These are phyloP conservation scores for Rhizophagus sp. DNA, from an alignment of 192 early-diverging fungal species.

Conservation along the genomic window DNA sequence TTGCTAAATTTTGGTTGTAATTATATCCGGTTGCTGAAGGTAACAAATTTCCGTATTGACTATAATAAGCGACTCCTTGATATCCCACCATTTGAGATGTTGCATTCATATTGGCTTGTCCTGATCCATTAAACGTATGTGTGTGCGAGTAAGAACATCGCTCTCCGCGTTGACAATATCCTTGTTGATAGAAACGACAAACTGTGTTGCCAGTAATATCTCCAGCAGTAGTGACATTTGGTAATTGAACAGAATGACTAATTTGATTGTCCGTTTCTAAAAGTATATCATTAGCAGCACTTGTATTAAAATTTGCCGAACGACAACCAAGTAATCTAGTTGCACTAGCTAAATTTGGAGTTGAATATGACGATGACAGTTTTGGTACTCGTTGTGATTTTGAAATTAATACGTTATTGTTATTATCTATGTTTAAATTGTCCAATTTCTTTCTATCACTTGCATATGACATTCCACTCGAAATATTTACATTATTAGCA, in stretches of 20 bases:
- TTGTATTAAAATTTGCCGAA: conserved; percentile 18
- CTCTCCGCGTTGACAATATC: conserved; percentile 47
- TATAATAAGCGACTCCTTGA: conserved; percentile 19
- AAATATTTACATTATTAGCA: conserved; percentile 27
- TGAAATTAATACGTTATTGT: conserved; percentile 27
- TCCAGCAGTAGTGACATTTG: not conserved
- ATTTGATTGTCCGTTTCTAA: conserved; percentile 7
- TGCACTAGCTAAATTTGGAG: conserved; percentile 44
- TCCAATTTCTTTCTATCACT: conserved; percentile 41
- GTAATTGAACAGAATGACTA: not conserved
- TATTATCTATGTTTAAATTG: conserved; percentile 32
- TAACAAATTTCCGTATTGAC: conserved; percentile 19
- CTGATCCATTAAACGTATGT: conserved; percentile 25
- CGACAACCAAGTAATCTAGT: conserved; percentile 33
- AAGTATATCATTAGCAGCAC: not conserved
- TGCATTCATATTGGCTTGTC: not conserved
- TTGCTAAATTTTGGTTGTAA: conserved; percentile 32
- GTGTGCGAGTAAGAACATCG: conserved; percentile 53
- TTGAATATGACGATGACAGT: conserved; percentile 47
- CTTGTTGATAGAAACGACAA: conserved; percentile 35
- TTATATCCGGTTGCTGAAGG: not conserved
- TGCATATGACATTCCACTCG: conserved; percentile 33
- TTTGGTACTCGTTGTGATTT: conserved; percentile 36
- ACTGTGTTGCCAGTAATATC: not conserved
- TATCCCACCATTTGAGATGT: not conserved